Conservation (phyloP, 176 grass and related monocot genomes). For the Dendrocalamus sinicus region DNA sequence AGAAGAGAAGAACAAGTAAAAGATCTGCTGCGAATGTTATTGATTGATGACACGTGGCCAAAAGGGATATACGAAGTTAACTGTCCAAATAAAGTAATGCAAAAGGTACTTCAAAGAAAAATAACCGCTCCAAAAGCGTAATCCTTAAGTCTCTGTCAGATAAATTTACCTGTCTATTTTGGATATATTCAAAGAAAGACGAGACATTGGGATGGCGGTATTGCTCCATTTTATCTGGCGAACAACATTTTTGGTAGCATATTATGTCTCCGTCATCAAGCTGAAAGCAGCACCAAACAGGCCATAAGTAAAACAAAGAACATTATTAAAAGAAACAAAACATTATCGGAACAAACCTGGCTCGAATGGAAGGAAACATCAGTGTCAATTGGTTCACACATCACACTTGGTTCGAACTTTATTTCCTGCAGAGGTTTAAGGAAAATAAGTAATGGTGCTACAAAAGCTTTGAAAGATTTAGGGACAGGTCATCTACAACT, state of each 20-base stretch:
- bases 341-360: conserved; percentile 55
- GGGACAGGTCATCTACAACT: not conserved
- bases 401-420: conserved; percentile 76
- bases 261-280: conserved; percentile 87
- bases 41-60: not conserved
- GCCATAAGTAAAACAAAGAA: conserved; percentile 37
- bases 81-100: conserved; percentile 22
- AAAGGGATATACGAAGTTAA: not conserved
- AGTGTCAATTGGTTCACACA: conserved; percentile 60
- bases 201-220: conserved; percentile 60
- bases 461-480: not conserved
- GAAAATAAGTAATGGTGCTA: conserved; percentile 24
- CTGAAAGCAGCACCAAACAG: conserved; percentile 56
- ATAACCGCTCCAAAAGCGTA: not conserved
- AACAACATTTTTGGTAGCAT: conserved; percentile 72
- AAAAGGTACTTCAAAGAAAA: conserved; percentile 8
- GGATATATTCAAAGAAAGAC: conserved; percentile 94
- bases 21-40: not conserved
- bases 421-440: conserved; percentile 63
- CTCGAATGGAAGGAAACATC: conserved; percentile 50
- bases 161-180: conserved; percentile 80
- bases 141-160: not conserved
- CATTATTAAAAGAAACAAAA: conserved; percentile 18
- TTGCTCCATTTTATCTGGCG: conserved; percentile 49
- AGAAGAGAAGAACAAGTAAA: conserved; percentile 8